These are phyloP conservation scores for Nepenthes mirabilis DNA, from an alignment of 148 eudicot genomes.

Conservation along the genomic window DNA sequence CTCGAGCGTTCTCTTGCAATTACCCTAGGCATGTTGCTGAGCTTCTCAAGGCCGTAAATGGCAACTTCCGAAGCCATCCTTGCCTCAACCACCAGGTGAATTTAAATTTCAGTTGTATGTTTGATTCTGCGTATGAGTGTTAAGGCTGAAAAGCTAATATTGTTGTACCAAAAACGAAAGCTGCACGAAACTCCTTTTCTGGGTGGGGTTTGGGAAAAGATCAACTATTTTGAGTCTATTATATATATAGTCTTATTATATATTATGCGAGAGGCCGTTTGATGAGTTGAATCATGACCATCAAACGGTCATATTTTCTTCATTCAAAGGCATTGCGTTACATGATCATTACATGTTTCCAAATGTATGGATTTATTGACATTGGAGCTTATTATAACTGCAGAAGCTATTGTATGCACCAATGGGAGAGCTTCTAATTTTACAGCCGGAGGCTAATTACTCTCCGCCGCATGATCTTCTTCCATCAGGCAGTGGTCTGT, in stretches of 20 bases:
- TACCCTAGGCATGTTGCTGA: slow-evolving; percentile 85
- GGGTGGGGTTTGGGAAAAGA: too few relatives aligned
- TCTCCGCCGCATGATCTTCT: slow-evolving; percentile 85
- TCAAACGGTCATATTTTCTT: too few relatives aligned
- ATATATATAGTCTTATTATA: too few relatives aligned
- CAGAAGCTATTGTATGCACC: slow-evolving; percentile 81
- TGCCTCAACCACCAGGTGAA: slow-evolving; percentile 74
- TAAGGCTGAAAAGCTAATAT: too few relatives aligned
- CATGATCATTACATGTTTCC: background rate
- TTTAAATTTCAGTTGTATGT: background rate
- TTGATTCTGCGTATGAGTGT: too few relatives aligned
- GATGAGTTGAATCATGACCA: too few relatives aligned
- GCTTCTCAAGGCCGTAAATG: slow-evolving; percentile 79
- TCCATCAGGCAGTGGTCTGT: slow-evolving; percentile 80
- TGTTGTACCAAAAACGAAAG: too few relatives aligned
- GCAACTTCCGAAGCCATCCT: slow-evolving; percentile 79
- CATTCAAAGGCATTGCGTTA: too few relatives aligned
- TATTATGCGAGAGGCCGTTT: too few relatives aligned
- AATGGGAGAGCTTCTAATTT: slow-evolving; percentile 84
- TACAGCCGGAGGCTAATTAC: slow-evolving; percentile 74
- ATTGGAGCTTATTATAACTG: slow-evolving; percentile 1
- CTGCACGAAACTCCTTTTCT: too few relatives aligned
- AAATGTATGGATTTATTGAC: background rate
- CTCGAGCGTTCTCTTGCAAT: slow-evolving; percentile 90
- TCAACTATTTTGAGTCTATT: too few relatives aligned